Evolutionary conservation across 345 rosid genomes (phyloP).

Genomic region (Eucalyptus marginata): DNA sequence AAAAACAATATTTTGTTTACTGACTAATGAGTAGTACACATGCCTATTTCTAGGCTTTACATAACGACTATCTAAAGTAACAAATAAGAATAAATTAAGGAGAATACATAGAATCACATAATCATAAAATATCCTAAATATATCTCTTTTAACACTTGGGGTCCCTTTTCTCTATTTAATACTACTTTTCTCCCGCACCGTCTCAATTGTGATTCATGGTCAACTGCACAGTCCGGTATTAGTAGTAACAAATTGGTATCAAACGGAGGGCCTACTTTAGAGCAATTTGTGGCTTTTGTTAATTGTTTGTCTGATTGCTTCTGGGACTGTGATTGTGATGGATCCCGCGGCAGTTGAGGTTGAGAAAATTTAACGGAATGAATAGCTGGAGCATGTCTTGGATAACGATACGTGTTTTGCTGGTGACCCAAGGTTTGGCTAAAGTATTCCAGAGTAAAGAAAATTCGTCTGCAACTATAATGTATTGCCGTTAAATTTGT

Average conservation of each 20-base stretch:
- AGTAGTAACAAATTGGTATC: neutral
- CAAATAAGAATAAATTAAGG: too few relatives aligned
- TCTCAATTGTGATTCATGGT: neutral
- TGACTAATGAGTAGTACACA: too few relatives aligned
- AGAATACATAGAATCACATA: too few relatives aligned
- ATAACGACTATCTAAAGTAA: too few relatives aligned
- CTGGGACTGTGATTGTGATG: neutral
- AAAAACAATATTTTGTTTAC: too few relatives aligned
- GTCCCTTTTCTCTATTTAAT: neutral
- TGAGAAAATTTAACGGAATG: neutral
- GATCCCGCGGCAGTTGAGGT: neutral
- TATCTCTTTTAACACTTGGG: neutral
- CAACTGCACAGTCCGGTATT: neutral
- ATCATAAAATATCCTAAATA: too few relatives aligned
- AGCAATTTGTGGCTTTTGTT: neutral
- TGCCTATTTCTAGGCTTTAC: too few relatives aligned
- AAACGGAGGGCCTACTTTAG: neutral
- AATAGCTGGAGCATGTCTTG: neutral
- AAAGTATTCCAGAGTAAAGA: neutral
- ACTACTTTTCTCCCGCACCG: neutral
- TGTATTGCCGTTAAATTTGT: neutral
- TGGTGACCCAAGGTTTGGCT: neutral
- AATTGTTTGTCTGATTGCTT: neutral
- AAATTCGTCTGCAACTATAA: neutral
- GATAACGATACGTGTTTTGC: neutral